Percentiles rank a stretch among this genome's conserved stretches.
phyloP scores from a whole-genome alignment of 1,139 yeast species.

The Yamadazyma diddensiae region DNA sequence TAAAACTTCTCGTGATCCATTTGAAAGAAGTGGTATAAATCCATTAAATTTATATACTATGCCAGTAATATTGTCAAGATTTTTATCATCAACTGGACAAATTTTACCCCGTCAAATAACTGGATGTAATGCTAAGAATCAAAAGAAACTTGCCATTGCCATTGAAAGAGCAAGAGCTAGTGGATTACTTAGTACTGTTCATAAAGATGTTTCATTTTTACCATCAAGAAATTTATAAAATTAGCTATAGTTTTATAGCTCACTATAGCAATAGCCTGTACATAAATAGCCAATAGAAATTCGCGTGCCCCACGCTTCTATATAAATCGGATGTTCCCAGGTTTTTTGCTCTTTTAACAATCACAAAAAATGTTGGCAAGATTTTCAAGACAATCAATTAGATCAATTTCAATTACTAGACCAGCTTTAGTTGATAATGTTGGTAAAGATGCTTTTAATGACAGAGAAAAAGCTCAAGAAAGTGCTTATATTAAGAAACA shows the following conservation, averaged over 20 bases:
- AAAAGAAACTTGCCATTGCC: constrained; percentile 62
- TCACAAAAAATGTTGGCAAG: constrained; percentile 31
- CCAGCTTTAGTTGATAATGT: constrained; percentile 18
- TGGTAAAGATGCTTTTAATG: constrained; percentile 34
- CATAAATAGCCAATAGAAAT: constrained; percentile 2
- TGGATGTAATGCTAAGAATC: constrained; percentile 59
- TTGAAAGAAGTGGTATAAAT: constrained; percentile 55
- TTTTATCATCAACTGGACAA: constrained; percentile 61
- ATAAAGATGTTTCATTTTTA: constrained; percentile 48
- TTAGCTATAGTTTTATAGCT: no score
- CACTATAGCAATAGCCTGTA: constrained; percentile 3
- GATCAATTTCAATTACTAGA: constrained; percentile 41
- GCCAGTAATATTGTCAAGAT: constrained; percentile 61
- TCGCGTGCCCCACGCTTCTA: constrained; percentile 1
- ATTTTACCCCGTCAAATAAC: constrained; percentile 67
- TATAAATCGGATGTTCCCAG: not conserved
- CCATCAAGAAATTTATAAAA: constrained; percentile 36
- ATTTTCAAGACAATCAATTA: constrained; percentile 31
- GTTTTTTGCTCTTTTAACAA: not conserved
- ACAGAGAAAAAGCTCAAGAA: constrained; percentile 47
- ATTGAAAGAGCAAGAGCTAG: constrained; percentile 66
- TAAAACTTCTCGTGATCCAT: constrained; percentile 30
- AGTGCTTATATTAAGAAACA: constrained; percentile 43
- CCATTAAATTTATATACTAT: constrained; percentile 65
- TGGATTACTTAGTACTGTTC: constrained; percentile 64